These are phyloP conservation scores for cucumber (Cucumis sativus) DNA, from an alignment of 306 rosid species.

Conservation along the genomic window DNA sequence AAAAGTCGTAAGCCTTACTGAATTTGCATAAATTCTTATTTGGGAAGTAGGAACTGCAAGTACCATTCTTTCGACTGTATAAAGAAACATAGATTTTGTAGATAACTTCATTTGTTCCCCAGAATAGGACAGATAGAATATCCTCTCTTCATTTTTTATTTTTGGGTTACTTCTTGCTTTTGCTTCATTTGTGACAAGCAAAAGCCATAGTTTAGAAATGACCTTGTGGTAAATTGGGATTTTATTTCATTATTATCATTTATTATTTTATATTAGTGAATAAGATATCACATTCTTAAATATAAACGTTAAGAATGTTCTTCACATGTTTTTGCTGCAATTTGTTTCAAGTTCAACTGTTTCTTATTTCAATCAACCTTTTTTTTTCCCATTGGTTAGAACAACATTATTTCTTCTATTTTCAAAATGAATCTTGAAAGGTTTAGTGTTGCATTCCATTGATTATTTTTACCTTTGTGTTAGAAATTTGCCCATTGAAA, in stretches of 20 bases:
- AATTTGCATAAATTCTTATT: neutral
- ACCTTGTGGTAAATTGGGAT: neutral
- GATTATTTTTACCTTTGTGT: too few species aligned
- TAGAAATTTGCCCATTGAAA: too few species aligned
- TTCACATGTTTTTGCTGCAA: neutral
- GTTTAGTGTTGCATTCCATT: too few species aligned
- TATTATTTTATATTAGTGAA: neutral
- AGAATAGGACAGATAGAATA: neutral
- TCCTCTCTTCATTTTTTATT: neutral
- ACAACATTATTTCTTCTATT: too few species aligned
- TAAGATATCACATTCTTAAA: neutral
- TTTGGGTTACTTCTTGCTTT: neutral
- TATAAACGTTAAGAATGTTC: neutral
- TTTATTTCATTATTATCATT: neutral
- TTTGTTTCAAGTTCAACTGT: neutral
- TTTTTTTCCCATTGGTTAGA: neutral
- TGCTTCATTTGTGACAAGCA: slow-evolving; percentile 3
- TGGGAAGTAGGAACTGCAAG: neutral
- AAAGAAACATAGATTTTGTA: neutral
- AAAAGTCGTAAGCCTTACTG: slow-evolving; percentile 19
- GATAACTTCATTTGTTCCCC: neutral
- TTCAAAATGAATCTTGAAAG: too few species aligned
- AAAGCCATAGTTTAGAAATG: neutral
- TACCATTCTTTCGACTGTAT: neutral
- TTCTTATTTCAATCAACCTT: neutral